phyloP scores from a whole-genome alignment of 148 eudicot genomes.

The Cornus kousa region DNA sequence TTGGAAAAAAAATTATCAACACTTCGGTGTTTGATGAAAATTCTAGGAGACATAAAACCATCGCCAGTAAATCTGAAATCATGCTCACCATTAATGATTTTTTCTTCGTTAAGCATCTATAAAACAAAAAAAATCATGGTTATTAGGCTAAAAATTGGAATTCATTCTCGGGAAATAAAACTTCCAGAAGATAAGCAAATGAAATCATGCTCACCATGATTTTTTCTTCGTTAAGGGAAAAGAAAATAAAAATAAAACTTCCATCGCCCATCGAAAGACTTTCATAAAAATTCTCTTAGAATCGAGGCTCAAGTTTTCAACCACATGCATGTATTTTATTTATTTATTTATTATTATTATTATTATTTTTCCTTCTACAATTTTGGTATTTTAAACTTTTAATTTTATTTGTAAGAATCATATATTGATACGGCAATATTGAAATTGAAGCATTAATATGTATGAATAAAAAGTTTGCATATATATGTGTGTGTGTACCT shows the following conservation, averaged over 20 bases:
- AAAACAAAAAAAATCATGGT: not conserved
- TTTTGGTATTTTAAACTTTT: not conserved
- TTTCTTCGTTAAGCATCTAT: not conserved
- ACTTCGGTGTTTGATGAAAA: not conserved
- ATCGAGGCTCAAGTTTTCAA: too few species aligned
- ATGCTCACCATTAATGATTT: slow-evolving; percentile 6
- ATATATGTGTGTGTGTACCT: slow-evolving; percentile 8
- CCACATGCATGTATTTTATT: too few species aligned
- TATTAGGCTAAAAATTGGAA: too few species aligned
- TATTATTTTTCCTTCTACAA: too few species aligned
- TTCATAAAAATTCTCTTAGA: too few species aligned
- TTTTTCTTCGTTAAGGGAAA: too few species aligned
- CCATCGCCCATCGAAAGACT: too few species aligned
- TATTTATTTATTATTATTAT: too few species aligned
- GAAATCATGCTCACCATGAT: too few species aligned
- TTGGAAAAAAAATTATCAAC: not conserved
- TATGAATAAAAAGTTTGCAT: not conserved
- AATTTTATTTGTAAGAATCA: not conserved
- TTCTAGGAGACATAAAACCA: slow-evolving; percentile 2
- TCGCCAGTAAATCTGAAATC: not conserved
- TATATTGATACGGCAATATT: not conserved
- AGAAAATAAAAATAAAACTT: too few species aligned
- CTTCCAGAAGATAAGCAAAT: too few species aligned
- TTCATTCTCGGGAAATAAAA: too few species aligned
- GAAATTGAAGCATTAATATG: not conserved